Evolutionary conservation across 805 yeast genomes (phyloP), one percentile per base, ranked within the genome.

Genomic region (Metschnikowia reukaufii): DNA sequence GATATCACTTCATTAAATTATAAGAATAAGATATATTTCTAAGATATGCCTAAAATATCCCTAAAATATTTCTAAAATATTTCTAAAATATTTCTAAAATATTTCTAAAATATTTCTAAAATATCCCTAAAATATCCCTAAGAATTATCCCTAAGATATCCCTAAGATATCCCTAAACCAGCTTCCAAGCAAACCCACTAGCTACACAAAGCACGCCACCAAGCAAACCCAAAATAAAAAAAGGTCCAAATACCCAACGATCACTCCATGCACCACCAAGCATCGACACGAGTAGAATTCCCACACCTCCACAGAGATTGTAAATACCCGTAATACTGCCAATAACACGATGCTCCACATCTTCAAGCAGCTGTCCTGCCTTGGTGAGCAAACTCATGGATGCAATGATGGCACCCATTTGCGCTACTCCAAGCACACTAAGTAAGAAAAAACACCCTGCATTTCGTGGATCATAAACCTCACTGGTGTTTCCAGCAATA

Each of bases 301-400:
- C 92, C 6, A 82, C 42, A 0, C 88, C 88, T 15, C 89, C 90
- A 52, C 76, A 68, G 45, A 85, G 74, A n/a, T 84, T 77, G 59
- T 81, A 83, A 10, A 83, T 78, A 6, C 92, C 92, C 41, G 84
- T 76, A 34, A 85, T 74, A 2, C 86, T 72, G n/a, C 90, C 90
- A 40, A 79, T 77, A 43, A 74, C 77, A 5, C 78, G 73, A 27
- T 79, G 56, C 36, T 60, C 62, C 32, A 55, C 53, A 10, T 53
- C 59, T 19, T 53, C 41, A 1, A 59, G 55, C 23, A 43, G 36
- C 30, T 44, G 42, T 15, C 58, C 59, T 4, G 67, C 60, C 32
- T 61, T 56, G 47, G 67, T 60, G 25, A 68, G 73, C 55, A 84
- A 68, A 6, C 88, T 79, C 82, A 84, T 79, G 27, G 88, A 81